Percentiles rank a stretch among this genome's conserved stretches.
phyloP scores from a whole-genome alignment of 805 yeast genomes.

The Saturnispora dispora region DNA sequence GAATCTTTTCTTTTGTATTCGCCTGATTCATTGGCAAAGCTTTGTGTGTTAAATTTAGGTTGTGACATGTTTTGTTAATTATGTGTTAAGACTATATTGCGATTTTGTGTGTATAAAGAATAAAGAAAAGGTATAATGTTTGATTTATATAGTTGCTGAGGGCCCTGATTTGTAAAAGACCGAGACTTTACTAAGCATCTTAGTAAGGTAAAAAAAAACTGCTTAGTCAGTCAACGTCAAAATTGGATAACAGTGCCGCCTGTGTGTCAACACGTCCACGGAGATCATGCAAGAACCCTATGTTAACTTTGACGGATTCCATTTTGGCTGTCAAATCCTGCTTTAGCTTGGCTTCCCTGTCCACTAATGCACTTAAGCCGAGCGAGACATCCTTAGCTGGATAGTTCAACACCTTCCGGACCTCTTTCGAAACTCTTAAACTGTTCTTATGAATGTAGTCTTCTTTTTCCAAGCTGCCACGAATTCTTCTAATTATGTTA shows the following conservation, averaged over 20 bases:
- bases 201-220: neutral
- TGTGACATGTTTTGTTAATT: neutral
- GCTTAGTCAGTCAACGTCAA: constrained; percentile 9
- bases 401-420: constrained; percentile 66
- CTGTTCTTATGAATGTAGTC: constrained; percentile 80
- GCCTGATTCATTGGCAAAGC: constrained; percentile 45
- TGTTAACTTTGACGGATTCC: constrained; percentile 47
- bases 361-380: constrained; percentile 57
- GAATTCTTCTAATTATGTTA: constrained; percentile 67
- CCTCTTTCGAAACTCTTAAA: constrained; percentile 69
- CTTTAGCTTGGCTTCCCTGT: constrained; percentile 49
- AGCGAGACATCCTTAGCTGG: constrained; percentile 79
- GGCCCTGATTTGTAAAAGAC: neutral
- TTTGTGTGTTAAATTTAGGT: constrained; percentile 18
- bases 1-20: constrained; percentile 43
- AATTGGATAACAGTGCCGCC: constrained; percentile 11
- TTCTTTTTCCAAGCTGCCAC: constrained; percentile 46
- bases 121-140: neutral
- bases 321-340: constrained; percentile 44
- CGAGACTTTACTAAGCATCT: neutral
- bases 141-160: neutral
- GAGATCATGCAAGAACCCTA: constrained; percentile 43
- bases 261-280: constrained; percentile 19
- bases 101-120: neutral
- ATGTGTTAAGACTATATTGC: neutral